phyloP scores from a whole-genome alignment of 768 basidiomycete species.

The Leccinum ochraceum region DNA sequence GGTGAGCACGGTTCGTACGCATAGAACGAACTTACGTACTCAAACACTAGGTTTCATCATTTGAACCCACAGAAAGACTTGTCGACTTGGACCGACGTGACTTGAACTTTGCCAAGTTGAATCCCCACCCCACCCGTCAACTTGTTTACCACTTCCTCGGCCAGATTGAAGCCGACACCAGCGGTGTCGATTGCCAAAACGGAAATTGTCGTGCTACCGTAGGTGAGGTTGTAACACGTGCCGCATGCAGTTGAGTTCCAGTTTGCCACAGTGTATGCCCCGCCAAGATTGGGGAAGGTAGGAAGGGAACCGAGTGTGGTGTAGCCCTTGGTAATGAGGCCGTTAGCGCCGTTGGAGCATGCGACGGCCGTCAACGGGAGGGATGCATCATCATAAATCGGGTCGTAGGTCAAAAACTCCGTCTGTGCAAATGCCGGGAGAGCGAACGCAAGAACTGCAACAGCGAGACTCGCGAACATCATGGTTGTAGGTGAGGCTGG shows the following conservation, averaged over 20 bases:
- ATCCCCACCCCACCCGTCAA: neutral
- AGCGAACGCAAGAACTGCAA: slow-evolving; percentile 13
- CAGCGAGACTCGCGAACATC: slow-evolving; percentile 23
- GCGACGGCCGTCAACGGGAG: slow-evolving; percentile 24
- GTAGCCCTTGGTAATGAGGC: slow-evolving; percentile 32
- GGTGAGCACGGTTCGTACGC: neutral
- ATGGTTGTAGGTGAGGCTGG: slow-evolving; percentile 12
- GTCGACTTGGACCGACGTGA: neutral
- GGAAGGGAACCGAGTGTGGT: slow-evolving; percentile 28
- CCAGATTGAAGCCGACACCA: neutral
- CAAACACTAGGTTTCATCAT: neutral
- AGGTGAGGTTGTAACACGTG: slow-evolving; percentile 34
- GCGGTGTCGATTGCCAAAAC: neutral
- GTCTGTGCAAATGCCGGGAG: slow-evolving; percentile 20
- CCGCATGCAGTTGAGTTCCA: neutral
- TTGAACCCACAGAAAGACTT: neutral
- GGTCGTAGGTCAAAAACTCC: slow-evolving; percentile 31
- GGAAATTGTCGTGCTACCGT: slow-evolving; percentile 8
- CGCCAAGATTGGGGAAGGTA: neutral
- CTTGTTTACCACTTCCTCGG: neutral
- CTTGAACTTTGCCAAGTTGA: neutral
- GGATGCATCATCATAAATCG: slow-evolving; percentile 28
- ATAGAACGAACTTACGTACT: neutral
- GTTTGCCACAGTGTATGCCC: neutral
- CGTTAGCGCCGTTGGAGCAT: slow-evolving; percentile 36